Evolutionary conservation across 2,329 filamentous ascomycete genomes (phyloP), one percentile per base, ranked within the genome.

Genomic region (Aureobasidium sp.): DNA sequence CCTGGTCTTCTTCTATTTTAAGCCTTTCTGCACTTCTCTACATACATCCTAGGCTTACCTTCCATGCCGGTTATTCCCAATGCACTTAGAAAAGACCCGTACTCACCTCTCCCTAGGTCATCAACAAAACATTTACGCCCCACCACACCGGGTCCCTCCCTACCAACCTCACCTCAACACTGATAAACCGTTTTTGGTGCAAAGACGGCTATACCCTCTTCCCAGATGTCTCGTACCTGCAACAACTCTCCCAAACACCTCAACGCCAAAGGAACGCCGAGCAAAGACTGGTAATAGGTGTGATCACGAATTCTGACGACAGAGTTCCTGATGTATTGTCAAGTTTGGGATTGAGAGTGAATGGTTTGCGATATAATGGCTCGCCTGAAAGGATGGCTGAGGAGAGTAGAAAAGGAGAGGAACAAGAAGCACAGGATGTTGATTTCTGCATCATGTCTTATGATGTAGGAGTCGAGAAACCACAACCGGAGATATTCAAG

Each of bases 271-370:
- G 29, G 5, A 21, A 32, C 9, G 44, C 62, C 0, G 37, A 64
- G 9, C 61, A 65, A 7, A 58, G 64, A 8, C 61, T 72, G 16
- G 72, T 83, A 1, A 72, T 85, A 6, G 84, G 84, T 29, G 75
- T 87, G 5, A 77, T 87, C 54, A 84, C 83, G 10, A 87, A 87
- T 68, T 86, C 84, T 0, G 85, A 88, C 65, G 78, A 83, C 67
- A 76, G 84, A n/a, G 81, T 86, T 0, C 77, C 79, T 0, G 70
- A 71, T 29, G 77, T 87, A 29, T 70, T 87, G 4, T 71, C 76
- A 0, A 82, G 81, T 0, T 71, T 86, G 5, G 82, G 81, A 1
- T 66, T 87, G 32, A 70, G 68, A 2, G 74, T 86, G 2, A 34
- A 49, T 34, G 25, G 5, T 49, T 13, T 49, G 9, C 47, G 47